Evolutionary conservation across 805 yeast genomes (phyloP), one percentile per base, ranked within the genome.

Genomic region (Pichia membranifaciens): DNA sequence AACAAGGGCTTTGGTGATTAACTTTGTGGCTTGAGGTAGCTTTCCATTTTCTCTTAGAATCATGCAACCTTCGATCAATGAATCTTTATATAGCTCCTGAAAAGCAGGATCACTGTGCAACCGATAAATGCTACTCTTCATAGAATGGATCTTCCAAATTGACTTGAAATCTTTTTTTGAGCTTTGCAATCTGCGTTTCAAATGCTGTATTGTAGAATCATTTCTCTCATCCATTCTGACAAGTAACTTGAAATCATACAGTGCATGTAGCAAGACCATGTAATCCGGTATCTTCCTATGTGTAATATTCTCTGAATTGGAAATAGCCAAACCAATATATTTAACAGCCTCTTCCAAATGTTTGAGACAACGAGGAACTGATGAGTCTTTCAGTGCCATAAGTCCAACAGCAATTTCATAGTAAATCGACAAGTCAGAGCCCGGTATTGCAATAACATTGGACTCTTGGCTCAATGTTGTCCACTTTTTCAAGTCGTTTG

Each of bases 321-420:
- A 72, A 28, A 88, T 66, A 1, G 81, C 76, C 1, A 71, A 66
- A 0, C 95, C 90, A n/a, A 87, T 71, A 4, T 76, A 66, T 17
- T 65, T 63, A 29, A 81, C 76, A 1, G 88, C 82, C 28, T 69
- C 67, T 4, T 75, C 67, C 8, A 83, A 60, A 41, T 74, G 73
- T 1, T 55, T 44, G 21, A 60, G 50, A 40, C 80, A 70, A 1
- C 62, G 69, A 0, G 52, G 54, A 0, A 54, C 40, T 6, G 78
- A 68, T 2, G 57, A 54, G 0, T 59, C 54, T 32, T 65, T 59
- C 15, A 82, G 62, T n/a, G 74, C 66, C 9, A 72, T 56, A 13
- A 88, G 58, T 0, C 84, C 81, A 47, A 78, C 75, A 0, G 95
- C 93, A 50, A 84, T 72, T 55, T 80, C 79, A 48, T 81, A 79